phyloP scores from a whole-genome alignment of 2,329 filamentous ascomycete species.

The Aureobasidium sp. region DNA sequence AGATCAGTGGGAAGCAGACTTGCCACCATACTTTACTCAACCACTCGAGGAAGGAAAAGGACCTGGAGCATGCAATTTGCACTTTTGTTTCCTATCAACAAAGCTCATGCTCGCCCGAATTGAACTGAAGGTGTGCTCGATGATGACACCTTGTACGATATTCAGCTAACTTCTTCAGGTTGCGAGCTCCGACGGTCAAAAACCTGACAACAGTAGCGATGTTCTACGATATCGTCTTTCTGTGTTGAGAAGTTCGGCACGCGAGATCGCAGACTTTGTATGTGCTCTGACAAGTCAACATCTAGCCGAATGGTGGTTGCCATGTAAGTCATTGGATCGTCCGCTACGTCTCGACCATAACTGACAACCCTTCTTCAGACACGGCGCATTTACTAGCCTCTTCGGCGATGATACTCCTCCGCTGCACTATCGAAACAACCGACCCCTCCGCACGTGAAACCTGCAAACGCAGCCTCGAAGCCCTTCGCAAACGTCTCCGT shows the following conservation, averaged over 20 bases:
- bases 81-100: conserved; percentile 35
- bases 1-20: conserved; percentile 4
- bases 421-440: conserved; percentile 8
- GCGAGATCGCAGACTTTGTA: conserved; percentile 12
- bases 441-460: not conserved
- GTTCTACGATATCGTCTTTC: not conserved
- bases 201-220: not conserved
- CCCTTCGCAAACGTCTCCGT: not conserved
- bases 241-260: not conserved
- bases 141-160: no score
- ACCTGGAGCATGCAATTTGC: conserved; percentile 31
- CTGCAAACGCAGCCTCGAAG: not conserved
- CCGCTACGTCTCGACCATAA: not conserved
- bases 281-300: conserved; percentile 5
- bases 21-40: not conserved
- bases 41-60: not conserved
- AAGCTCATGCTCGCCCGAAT: conserved; percentile 28
- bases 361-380: not conserved
- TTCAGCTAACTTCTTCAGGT: not conserved
- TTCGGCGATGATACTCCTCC: conserved; percentile 6
- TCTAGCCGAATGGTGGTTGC: conserved; percentile 9
- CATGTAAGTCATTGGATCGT: not conserved
- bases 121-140: not conserved
- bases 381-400: conserved; percentile 8
- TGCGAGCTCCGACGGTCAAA: not conserved